Evolutionary conservation across 2,329 filamentous ascomycete genomes (phyloP).

Genomic region (Hortaea sp.): DNA sequence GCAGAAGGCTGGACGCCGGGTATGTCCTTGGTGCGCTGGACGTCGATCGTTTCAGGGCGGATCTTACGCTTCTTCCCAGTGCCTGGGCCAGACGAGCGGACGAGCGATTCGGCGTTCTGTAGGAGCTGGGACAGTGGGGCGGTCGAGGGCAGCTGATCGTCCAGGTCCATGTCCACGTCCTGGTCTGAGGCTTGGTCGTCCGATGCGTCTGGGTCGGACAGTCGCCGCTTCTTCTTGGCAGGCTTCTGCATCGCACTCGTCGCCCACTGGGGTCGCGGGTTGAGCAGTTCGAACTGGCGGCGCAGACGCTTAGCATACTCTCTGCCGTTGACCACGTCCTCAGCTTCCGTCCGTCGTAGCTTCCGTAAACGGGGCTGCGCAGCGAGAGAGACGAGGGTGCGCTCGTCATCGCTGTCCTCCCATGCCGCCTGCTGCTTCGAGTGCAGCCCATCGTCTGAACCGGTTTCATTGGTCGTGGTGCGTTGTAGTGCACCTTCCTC

Average conservation of each 20-base stretch:
- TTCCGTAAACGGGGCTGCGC: slow-evolving; percentile 68
- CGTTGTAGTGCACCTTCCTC: slow-evolving; percentile 29
- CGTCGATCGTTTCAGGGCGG: slow-evolving; percentile 78
- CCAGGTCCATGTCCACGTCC: slow-evolving; percentile 43
- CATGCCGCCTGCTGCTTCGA: slow-evolving; percentile 53
- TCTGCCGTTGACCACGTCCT: slow-evolving; percentile 76
- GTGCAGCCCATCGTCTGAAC: slow-evolving; percentile 27
- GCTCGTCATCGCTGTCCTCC: slow-evolving; percentile 94
- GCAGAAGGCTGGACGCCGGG: slow-evolving; percentile 64
- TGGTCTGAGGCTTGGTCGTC: slow-evolving; percentile 29
- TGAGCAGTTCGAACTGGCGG: slow-evolving; percentile 55
- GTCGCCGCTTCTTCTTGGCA: slow-evolving; percentile 39
- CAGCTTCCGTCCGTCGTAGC: slow-evolving; percentile 65
- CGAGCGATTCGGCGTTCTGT: slow-evolving; percentile 61
- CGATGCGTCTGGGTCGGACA: slow-evolving; percentile 29
- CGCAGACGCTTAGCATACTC: slow-evolving; percentile 77
- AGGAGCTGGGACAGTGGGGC: slow-evolving; percentile 73
- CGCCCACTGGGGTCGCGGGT: slow-evolving; percentile 54
- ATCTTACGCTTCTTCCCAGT: slow-evolving; percentile 56
- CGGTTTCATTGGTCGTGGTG: slow-evolving; percentile 30
- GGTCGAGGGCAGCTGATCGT: slow-evolving; percentile 50
- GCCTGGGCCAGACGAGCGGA: slow-evolving; percentile 37
- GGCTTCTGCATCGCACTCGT: slow-evolving; percentile 31
- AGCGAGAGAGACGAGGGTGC: slow-evolving; percentile 72
- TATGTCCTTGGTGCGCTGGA: slow-evolving; percentile 81